Conservation (phyloP, 2,329 filamentous ascomycete genomes). For the Fusarium hainanense region DNA sequence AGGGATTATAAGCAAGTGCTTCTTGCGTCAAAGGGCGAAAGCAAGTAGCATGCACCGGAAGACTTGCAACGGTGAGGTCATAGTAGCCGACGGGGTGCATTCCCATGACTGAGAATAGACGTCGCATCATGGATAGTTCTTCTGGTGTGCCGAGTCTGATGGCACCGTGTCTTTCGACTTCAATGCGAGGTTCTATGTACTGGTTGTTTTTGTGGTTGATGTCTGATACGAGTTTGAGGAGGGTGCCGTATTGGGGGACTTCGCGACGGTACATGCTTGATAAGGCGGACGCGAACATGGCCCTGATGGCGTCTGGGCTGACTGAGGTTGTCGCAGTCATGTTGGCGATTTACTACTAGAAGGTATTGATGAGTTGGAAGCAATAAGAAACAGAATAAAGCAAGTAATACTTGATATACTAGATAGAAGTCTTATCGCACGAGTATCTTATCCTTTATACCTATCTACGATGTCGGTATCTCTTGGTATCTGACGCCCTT, state of each 20-base stretch:
- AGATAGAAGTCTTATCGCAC: too few relatives aligned
- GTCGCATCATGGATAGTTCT: constrained; percentile 56
- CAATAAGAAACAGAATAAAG: too few relatives aligned
- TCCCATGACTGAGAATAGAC: constrained; percentile 59
- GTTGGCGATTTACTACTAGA: not conserved
- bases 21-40: constrained; percentile 56
- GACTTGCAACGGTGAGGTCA: constrained; percentile 58
- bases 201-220: constrained; percentile 37
- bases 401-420: not conserved
- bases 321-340: constrained; percentile 8
- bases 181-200: constrained; percentile 5
- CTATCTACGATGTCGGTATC: not conserved
- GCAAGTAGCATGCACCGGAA: constrained; percentile 64
- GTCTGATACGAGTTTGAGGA: constrained; percentile 47
- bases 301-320: constrained; percentile 26
- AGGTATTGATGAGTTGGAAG: accelerated
- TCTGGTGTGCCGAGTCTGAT: constrained; percentile 59
- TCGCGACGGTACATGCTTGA: constrained; percentile 52
- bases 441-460: constrained; percentile 11
- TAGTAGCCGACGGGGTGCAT: constrained; percentile 65
- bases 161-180: constrained; percentile 57
- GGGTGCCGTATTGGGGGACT: constrained; percentile 50
- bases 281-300: constrained; percentile 47
- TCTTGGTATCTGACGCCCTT: constrained; percentile 17
- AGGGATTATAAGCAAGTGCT: constrained; percentile 51